These are phyloP conservation scores for Arachis hypogaea DNA, from an alignment of 306 rosid genomes.

Conservation along the genomic window DNA sequence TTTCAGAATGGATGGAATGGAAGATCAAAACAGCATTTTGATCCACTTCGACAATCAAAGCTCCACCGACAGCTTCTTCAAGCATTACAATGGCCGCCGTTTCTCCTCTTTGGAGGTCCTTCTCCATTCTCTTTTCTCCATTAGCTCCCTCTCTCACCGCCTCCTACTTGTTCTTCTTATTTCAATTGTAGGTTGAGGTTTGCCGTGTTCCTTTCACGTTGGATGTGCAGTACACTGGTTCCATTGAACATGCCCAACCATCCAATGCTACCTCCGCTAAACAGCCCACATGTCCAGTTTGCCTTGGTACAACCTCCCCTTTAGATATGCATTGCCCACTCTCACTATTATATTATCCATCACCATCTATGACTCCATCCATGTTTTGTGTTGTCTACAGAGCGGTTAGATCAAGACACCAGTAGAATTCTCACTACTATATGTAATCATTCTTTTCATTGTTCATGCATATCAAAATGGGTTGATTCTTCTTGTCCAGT, in stretches of 20 bases:
- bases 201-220: constrained; percentile 77
- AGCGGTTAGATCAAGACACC: no score
- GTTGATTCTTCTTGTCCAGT: no score
- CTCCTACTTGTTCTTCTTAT: background rate
- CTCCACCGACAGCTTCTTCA: constrained; percentile 74
- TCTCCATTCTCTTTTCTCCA: background rate
- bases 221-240: constrained; percentile 90
- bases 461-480: no score
- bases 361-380: no score
- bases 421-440: no score
- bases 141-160: background rate
- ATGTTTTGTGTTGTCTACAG: no score
- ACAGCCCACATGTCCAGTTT: constrained; percentile 91
- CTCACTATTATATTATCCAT: no score
- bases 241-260: constrained; percentile 81
- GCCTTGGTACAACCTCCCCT: constrained; percentile 62
- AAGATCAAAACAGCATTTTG: constrained; percentile 76
- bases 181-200: constrained; percentile 61
- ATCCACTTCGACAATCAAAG: constrained; percentile 76
- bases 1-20: constrained; percentile 75
- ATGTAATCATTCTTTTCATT: no score
- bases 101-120: constrained; percentile 89
- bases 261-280: constrained; percentile 72
- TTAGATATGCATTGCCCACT: background rate
- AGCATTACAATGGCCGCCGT: constrained; percentile 67